Evolutionary conservation across 1,284 basidiomycete species (phyloP).

Genomic region (Pterulicium gracile): DNA sequence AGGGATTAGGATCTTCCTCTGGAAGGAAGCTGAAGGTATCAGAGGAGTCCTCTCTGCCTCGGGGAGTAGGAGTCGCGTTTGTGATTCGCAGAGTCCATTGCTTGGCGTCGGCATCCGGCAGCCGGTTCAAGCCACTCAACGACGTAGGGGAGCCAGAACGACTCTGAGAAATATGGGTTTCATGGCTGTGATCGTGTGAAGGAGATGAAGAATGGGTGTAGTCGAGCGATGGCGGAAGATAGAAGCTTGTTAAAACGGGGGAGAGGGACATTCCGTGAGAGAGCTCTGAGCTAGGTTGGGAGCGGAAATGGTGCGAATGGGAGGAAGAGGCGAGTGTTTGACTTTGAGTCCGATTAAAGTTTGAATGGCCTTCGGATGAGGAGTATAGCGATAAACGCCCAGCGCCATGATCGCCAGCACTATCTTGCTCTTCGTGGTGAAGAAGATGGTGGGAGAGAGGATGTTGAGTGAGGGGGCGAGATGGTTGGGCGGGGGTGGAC

Average conservation of each 20-base stretch:
- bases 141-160: background rate
- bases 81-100: background rate
- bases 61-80: background rate
- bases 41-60: too few relatives aligned
- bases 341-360: too few relatives aligned
- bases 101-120: background rate
- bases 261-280: background rate
- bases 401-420: too few relatives aligned
- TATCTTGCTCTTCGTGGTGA: too few relatives aligned
- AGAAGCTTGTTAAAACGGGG: background rate
- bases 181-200: background rate
- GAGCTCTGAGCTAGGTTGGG: background rate
- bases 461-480: background rate
- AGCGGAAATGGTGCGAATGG: background rate
- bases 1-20: too few relatives aligned
- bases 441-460: background rate
- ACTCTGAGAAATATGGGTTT: background rate
- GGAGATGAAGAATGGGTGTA: background rate
- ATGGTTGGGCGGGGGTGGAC: background rate
- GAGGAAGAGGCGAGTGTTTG: too few relatives aligned
- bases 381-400: too few relatives aligned
- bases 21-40: too few relatives aligned
- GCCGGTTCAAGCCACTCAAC: background rate
- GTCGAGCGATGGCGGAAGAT: background rate
- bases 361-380: too few relatives aligned